phyloP scores from a whole-genome alignment of 176 grass and related monocot genomes.

The Saccharum officinarum region DNA sequence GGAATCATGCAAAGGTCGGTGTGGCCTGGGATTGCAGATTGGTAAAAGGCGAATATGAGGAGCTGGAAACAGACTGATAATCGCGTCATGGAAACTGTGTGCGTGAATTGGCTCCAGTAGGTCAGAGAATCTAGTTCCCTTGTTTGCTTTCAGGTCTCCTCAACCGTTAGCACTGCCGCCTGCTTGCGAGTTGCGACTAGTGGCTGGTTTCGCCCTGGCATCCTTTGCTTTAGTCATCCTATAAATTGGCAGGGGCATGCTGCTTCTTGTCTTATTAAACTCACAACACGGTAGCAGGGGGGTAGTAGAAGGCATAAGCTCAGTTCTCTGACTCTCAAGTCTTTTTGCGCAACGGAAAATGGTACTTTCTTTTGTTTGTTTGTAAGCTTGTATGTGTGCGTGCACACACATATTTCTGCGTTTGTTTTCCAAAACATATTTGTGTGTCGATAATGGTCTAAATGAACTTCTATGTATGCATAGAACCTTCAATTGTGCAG shows the following conservation, averaged over 20 bases:
- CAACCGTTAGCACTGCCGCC: slow-evolving; percentile 19
- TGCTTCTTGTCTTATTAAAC: slow-evolving; percentile 24
- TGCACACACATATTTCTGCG: neutral
- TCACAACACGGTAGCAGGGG: neutral
- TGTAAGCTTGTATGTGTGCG: neutral
- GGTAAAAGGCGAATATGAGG: slow-evolving; percentile 2
- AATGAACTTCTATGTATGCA: neutral
- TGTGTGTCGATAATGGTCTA: neutral
- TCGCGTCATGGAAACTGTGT: neutral
- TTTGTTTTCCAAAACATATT: neutral
- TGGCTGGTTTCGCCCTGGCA: neutral
- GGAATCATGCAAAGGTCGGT: slow-evolving; percentile 28
- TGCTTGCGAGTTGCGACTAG: slow-evolving; percentile 3
- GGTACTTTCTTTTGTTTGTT: slow-evolving; percentile 28
- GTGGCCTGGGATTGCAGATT: neutral
- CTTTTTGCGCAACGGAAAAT: neutral
- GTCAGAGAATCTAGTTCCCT: slow-evolving; percentile 42
- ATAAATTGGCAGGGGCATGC: slow-evolving; percentile 44
- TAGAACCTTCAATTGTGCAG: slow-evolving; percentile 2
- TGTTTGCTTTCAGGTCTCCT: slow-evolving; percentile 44
- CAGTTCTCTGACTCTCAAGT: neutral
- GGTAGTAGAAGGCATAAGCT: neutral
- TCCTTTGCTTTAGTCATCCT: slow-evolving; percentile 20
- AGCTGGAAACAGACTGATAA: slow-evolving; percentile 18
- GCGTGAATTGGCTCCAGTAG: slow-evolving; percentile 43